Percentiles rank a stretch among this genome's conserved stretches.
Conservation (phyloP, 345 rosid species). For the Passiflora organensis region DNA sequence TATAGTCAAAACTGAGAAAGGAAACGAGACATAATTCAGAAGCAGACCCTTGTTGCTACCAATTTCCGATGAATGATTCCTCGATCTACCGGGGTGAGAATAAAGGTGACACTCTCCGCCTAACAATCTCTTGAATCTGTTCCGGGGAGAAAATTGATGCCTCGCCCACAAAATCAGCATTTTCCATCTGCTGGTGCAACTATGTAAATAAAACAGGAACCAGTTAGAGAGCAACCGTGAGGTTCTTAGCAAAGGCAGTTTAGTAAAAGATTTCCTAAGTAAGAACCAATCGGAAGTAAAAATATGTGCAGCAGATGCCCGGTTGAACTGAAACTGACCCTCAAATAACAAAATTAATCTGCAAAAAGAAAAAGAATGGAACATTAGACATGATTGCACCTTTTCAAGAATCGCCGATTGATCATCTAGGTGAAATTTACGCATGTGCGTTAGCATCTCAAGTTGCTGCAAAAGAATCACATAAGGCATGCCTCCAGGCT, state of each 20-base stretch:
- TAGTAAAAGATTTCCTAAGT: not conserved
- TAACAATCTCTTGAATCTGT: slow-evolving; percentile 56
- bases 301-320: not conserved
- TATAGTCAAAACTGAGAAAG: too few relatives aligned
- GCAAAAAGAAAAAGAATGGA: not conserved
- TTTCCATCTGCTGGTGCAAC: slow-evolving; percentile 59
- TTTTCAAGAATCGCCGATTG: slow-evolving; percentile 67
- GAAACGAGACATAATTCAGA: too few relatives aligned
- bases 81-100: slow-evolving; percentile 36
- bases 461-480: slow-evolving; percentile 47
- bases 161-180: slow-evolving; percentile 43
- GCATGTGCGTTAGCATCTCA: slow-evolving; percentile 81
- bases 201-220: slow-evolving; percentile 19
- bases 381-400: slow-evolving; percentile 27
- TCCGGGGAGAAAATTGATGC: slow-evolving; percentile 56
- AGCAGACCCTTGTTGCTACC: too few relatives aligned
- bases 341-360: not conserved
- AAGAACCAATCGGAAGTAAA: not conserved
- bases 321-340: not conserved
- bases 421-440: slow-evolving; percentile 56
- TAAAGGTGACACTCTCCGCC: slow-evolving; percentile 59
- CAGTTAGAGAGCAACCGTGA: not conserved
- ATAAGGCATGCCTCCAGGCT: not conserved
- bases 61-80: too few relatives aligned
- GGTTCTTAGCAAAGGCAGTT: not conserved